phyloP scores from a whole-genome alignment of 78 protist species.

The Chrysochromulina parva region DNA sequence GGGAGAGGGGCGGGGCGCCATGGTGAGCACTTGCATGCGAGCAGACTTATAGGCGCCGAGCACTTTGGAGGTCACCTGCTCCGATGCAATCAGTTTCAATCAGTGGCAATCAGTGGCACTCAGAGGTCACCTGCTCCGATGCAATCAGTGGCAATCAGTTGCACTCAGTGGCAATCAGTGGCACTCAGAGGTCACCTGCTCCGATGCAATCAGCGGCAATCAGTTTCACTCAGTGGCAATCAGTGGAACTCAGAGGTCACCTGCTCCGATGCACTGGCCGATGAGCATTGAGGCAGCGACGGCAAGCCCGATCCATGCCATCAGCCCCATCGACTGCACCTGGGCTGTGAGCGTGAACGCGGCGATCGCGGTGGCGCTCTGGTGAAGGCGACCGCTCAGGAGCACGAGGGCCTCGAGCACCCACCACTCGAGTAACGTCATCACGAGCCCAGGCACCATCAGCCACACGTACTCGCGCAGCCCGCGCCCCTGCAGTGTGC shows the following conservation, averaged over 20 bases:
- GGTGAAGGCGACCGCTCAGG: background rate
- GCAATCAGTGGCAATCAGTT: too few species aligned
- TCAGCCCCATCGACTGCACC: background rate
- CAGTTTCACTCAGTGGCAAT: background rate
- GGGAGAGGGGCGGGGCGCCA: too few species aligned
- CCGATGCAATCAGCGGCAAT: too few species aligned
- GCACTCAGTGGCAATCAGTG: too few species aligned
- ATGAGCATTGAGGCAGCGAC: background rate
- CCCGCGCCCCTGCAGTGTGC: background rate
- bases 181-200: too few species aligned
- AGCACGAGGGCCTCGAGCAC: background rate
- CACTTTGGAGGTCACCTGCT: too few species aligned
- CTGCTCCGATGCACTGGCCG: background rate
- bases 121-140: too few species aligned
- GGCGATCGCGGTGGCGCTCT: background rate
- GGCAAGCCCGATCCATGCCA: constrained; percentile 18
- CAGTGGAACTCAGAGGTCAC: background rate
- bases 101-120: too few species aligned
- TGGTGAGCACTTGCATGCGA: too few species aligned
- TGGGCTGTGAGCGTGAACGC: background rate
- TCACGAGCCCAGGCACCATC: background rate
- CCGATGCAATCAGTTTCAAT: too few species aligned
- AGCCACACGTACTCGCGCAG: background rate
- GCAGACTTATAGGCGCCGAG: too few species aligned
- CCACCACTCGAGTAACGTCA: background rate